phyloP scores from a whole-genome alignment of 345 rosid genomes.

The Lepidium didymum region DNA sequence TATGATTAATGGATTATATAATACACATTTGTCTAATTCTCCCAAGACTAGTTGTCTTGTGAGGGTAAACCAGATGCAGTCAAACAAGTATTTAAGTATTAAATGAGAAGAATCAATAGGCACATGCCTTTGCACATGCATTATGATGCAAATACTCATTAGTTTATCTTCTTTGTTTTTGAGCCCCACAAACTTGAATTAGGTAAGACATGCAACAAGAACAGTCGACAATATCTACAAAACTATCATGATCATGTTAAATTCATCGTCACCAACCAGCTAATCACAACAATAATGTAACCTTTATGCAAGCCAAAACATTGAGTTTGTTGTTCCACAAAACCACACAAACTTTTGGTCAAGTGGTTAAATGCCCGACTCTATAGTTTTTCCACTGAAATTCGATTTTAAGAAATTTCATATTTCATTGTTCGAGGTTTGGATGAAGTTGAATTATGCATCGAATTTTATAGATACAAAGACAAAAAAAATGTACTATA shows the following conservation, averaged over 20 bases:
- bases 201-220: constrained; percentile 21
- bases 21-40: constrained; percentile 1
- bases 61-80: constrained; percentile 17
- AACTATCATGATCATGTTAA: constrained; percentile 4
- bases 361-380: no score
- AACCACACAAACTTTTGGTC: neutral
- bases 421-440: no score
- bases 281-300: constrained; percentile 2
- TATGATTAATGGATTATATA: neutral
- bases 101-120: constrained; percentile 14
- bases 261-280: constrained; percentile 17
- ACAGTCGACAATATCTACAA: constrained; percentile 18
- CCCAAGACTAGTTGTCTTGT: constrained; percentile 1
- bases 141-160: constrained; percentile 6
- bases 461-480: no score
- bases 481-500: neutral
- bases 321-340: constrained; percentile 17
- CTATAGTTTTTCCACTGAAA: no score
- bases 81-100: constrained; percentile 17
- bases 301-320: constrained; percentile 7
- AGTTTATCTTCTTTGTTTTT: neutral
- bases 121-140: constrained; percentile 34
- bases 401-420: no score
- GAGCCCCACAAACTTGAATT: constrained; percentile 16
- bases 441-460: no score